Percentiles rank a stretch among this genome's conserved stretches.
Evolutionary conservation across 2,329 filamentous ascomycete species (phyloP).

Genomic region (Aspergillus floridensis): DNA sequence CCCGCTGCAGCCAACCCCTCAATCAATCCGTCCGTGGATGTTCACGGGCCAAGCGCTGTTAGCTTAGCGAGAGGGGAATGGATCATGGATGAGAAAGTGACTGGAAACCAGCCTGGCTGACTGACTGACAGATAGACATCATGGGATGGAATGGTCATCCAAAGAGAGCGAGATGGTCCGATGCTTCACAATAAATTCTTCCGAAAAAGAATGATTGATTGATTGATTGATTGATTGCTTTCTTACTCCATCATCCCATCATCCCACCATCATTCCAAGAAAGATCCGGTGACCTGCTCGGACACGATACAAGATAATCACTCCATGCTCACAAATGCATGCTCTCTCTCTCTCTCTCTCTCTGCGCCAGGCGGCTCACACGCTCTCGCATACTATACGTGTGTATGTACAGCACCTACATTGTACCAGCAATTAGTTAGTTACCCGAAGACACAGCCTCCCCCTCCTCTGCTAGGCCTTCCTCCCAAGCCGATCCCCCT

Average conservation of each 20-base stretch:
- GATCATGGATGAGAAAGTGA: not conserved
- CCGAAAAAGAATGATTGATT: not conserved
- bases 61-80: not conserved
- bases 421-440: not conserved
- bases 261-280: not conserved
- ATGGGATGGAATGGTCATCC: not conserved
- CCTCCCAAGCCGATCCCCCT: not conserved
- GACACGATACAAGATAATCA: not conserved
- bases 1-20: slow-evolving; percentile 20
- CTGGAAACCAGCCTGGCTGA: not conserved
- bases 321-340: too few species aligned
- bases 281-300: not conserved
- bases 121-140: not conserved
- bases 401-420: too few species aligned
- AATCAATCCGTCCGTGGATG: slow-evolving; percentile 9
- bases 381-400: not conserved
- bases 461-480: not conserved
- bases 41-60: not conserved
- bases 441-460: not conserved
- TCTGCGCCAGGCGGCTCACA: not conserved
- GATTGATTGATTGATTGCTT: not conserved
- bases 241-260: too few species aligned
- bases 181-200: not conserved
- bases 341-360: not conserved
- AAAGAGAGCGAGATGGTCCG: not conserved